phyloP scores from a whole-genome alignment of 1,284 basidiomycete genomes.

The Sparassis latifolia region DNA sequence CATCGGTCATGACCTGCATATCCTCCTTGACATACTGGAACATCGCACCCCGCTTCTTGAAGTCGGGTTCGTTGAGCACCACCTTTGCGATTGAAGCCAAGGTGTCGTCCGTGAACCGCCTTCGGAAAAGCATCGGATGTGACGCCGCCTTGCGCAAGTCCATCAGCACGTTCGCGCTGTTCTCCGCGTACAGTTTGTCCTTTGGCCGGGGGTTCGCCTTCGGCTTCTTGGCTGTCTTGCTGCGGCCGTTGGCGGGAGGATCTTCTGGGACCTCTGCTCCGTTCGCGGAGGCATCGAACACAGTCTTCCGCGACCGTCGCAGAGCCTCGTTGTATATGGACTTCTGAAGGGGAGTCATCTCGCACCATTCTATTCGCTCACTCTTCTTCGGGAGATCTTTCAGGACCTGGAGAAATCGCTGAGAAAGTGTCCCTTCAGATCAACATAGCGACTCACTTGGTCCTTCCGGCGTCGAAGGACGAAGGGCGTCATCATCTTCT shows the following conservation, averaged over 20 bases:
- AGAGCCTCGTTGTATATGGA: conserved; percentile 85
- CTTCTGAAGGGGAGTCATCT: conserved; percentile 82
- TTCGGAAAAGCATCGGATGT: conserved; percentile 94
- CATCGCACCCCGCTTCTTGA: conserved; percentile 70
- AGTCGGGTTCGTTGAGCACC: conserved; percentile 88
- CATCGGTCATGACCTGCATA: conserved; percentile 93
- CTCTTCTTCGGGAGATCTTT: conserved; percentile 90
- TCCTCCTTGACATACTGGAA: conserved; percentile 86
- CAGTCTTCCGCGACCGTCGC: conserved; percentile 77
- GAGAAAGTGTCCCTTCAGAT: not conserved
- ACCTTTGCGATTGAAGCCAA: conserved; percentile 75
- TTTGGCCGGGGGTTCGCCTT: conserved; percentile 42
- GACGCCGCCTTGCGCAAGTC: conserved; percentile 92
- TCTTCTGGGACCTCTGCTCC: conserved; percentile 30
- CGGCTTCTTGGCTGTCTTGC: conserved; percentile 43
- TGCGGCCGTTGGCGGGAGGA: conserved; percentile 26
- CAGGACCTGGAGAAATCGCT: conserved; percentile 59
- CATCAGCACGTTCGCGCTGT: conserved; percentile 90
- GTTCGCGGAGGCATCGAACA: conserved; percentile 50
- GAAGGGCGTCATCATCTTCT: conserved; percentile 99
- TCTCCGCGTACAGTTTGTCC: conserved; percentile 70
- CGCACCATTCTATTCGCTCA: conserved; percentile 91
- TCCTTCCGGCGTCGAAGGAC: conserved; percentile 94
- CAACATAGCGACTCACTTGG: conserved; percentile 42
- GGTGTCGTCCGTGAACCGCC: conserved; percentile 73